Evolutionary conservation across 192 early-diverging fungal species (phyloP).

Genomic region (Backusella parvicylindrica): DNA sequence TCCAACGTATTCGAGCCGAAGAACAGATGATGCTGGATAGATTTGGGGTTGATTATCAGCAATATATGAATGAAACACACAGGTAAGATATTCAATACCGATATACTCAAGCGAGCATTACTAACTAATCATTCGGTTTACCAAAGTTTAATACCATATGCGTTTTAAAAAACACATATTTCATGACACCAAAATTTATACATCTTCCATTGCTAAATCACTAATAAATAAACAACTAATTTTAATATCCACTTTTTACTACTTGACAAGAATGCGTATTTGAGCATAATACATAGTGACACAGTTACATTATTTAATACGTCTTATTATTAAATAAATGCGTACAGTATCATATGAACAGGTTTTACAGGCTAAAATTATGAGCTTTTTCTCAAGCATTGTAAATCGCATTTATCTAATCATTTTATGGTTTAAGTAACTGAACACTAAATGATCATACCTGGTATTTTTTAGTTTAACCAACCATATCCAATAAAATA

Average conservation of each 20-base stretch:
- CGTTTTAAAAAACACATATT: not conserved
- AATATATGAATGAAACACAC: constrained; percentile 24
- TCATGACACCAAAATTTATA: not conserved
- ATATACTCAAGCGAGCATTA: not conserved
- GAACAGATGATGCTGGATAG: constrained; percentile 25
- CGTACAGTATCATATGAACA: not conserved
- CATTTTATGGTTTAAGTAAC: not conserved
- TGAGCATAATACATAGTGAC: no score
- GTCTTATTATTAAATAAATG: not conserved
- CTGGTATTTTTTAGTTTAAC: not conserved
- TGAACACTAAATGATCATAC: not conserved
- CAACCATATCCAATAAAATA: not conserved
- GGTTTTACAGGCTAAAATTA: not conserved
- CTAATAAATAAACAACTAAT: not conserved
- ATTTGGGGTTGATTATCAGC: constrained; percentile 35
- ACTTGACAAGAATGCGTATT: no score
- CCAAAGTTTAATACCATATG: not conserved
- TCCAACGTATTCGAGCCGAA: constrained; percentile 26
- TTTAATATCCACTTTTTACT: no score
- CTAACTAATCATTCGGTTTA: not conserved
- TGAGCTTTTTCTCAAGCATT: not conserved
- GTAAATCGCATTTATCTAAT: not conserved
- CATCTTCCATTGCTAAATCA: not conserved
- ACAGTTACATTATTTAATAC: no score
- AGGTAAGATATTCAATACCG: not conserved